phyloP scores from a whole-genome alignment of 352 stramenopile genomes.

The Phytophthora citricola region DNA sequence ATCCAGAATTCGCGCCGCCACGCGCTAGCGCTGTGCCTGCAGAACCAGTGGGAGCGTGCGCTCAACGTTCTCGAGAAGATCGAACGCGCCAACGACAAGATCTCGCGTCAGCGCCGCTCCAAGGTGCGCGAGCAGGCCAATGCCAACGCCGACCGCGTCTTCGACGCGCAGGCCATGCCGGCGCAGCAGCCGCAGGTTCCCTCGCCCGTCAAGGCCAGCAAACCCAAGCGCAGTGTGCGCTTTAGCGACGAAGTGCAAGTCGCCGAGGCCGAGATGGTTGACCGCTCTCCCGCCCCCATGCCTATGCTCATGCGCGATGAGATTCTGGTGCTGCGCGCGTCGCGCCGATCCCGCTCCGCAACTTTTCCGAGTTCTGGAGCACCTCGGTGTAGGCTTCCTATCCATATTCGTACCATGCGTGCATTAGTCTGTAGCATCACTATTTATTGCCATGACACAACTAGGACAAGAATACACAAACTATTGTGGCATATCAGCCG shows the following conservation, averaged over 20 bases:
- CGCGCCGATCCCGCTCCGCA: conserved; percentile 72
- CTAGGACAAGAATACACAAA: conserved; percentile 35
- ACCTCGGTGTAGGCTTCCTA: conserved; percentile 29
- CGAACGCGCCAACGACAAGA: conserved; percentile 81
- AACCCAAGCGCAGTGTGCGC: conserved; percentile 49
- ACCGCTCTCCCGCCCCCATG: conserved; percentile 67
- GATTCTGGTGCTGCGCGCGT: conserved; percentile 79
- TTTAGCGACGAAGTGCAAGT: conserved; percentile 70
- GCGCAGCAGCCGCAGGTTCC: conserved; percentile 32
- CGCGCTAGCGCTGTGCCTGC: conserved; percentile 65
- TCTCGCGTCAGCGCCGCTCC: conserved; percentile 68
- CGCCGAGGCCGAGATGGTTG: conserved; percentile 47
- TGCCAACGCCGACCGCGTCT: conserved; percentile 38
- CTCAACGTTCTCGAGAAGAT: conserved; percentile 83
- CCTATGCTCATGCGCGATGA: conserved; percentile 77
- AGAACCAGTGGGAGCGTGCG: conserved; percentile 82
- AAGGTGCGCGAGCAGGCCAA: conserved; percentile 72
- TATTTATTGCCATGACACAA: conserved; percentile 52
- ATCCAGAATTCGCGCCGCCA: conserved; percentile 80
- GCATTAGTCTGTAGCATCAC: conserved; percentile 44
- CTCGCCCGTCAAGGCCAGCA: conserved; percentile 29
- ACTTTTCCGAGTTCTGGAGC: conserved; percentile 87
- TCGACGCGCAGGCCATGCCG: conserved; percentile 30
- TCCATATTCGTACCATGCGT: conserved; percentile 20
- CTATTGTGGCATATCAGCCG: conserved; percentile 21